Evolutionary conservation across 371 early-diverging fungal species (phyloP).

Genomic region (Rhizopus microsporus): DNA sequence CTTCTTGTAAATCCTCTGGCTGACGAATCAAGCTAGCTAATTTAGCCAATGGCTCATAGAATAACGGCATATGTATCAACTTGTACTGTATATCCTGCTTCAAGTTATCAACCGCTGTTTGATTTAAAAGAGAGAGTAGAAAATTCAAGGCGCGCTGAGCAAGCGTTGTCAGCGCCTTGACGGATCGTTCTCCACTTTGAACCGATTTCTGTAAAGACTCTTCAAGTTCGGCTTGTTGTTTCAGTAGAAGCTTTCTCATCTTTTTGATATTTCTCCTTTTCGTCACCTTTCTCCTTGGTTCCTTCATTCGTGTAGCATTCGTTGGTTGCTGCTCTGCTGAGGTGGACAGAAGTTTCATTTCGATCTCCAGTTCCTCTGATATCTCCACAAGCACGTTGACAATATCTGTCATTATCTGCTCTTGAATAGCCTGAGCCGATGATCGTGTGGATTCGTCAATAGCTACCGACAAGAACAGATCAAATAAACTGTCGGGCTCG

Average conservation of each 20-base stretch:
- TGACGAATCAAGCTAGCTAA: constrained; percentile 14
- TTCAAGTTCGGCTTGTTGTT: constrained; percentile 23
- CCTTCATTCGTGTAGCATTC: neutral
- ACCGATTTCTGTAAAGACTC: constrained; percentile 11
- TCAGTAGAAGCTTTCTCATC: neutral
- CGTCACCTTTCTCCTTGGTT: neutral
- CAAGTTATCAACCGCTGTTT: neutral
- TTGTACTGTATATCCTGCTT: constrained; percentile 21
- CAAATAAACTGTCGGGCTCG: constrained; percentile 36
- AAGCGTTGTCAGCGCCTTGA: constrained; percentile 21
- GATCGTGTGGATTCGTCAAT: constrained; percentile 4
- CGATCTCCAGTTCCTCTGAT: constrained; percentile 25
- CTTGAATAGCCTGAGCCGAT: neutral
- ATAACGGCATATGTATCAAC: constrained; percentile 17
- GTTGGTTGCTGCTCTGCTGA: neutral
- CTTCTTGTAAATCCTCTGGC: constrained; percentile 24
- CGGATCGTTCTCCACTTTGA: neutral
- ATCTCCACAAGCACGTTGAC: constrained; percentile 27
- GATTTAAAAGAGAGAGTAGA: constrained; percentile 13
- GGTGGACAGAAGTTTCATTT: constrained; percentile 2
- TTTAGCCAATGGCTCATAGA: constrained; percentile 29
- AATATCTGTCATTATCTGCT: constrained; percentile 9
- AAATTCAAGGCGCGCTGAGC: constrained; percentile 28
- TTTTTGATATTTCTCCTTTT: constrained; percentile 8
- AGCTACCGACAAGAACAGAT: constrained; percentile 21